Conservation (phyloP, 345 rosid species). For the Aquilaria sinensis region DNA sequence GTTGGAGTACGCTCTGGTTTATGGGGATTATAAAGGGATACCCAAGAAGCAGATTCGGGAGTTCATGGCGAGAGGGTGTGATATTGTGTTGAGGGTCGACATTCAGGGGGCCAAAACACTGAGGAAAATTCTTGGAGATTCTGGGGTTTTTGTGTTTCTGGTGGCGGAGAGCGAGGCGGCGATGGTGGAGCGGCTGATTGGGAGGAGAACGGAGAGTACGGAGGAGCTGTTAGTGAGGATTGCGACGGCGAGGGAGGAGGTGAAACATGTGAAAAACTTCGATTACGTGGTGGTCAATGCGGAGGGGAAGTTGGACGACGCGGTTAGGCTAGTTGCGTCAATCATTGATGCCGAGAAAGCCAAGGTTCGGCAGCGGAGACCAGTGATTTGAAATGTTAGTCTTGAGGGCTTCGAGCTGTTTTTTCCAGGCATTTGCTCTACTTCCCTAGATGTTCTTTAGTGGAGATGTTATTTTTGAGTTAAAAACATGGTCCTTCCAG, state of each 20-base stretch:
- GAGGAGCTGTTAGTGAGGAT: conserved; percentile 78
- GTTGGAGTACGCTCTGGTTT: conserved; percentile 81
- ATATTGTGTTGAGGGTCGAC: conserved; percentile 80
- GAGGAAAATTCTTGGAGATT: conserved; percentile 58
- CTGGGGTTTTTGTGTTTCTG: conserved; percentile 74
- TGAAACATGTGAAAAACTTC: conserved; percentile 52
- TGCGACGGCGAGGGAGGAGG: conserved; percentile 80
- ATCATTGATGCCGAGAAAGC: conserved; percentile 96
- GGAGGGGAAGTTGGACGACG: conserved; percentile 66
- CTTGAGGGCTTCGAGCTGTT: background rate
- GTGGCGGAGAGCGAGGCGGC: conserved; percentile 81
- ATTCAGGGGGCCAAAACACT: conserved; percentile 83
- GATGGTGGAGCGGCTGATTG: conserved; percentile 78
- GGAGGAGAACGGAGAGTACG: conserved; percentile 71
- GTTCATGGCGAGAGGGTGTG: conserved; percentile 61
- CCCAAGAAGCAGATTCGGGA: conserved; percentile 81
- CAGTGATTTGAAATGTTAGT: conserved; percentile 36
- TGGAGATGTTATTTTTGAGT: background rate
- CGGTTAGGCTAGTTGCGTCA: conserved; percentile 58
- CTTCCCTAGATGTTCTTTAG: conserved; percentile 4
- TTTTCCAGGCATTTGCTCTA: background rate
- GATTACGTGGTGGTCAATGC: conserved; percentile 88
- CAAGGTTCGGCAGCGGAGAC: conserved; percentile 58
- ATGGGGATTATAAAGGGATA: conserved; percentile 89
- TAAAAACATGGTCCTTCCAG: background rate